Evolutionary conservation across 2,329 filamentous ascomycete genomes (phyloP), one percentile per base, ranked within the genome.

Genomic region (Cladosporium sp.): DNA sequence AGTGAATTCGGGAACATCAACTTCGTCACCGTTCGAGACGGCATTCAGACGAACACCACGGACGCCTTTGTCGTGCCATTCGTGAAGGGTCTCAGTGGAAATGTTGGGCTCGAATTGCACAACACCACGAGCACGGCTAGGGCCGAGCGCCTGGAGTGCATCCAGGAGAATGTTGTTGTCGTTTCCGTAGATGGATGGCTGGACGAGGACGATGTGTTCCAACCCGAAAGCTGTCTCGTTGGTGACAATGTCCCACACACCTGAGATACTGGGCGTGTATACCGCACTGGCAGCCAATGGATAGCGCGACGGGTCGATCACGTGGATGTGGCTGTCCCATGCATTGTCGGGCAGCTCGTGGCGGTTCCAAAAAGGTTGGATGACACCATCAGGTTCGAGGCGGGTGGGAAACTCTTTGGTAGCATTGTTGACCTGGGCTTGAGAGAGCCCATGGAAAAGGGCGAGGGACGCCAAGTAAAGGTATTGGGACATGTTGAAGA

Each of bases 91-190:
- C 1, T 66, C 56, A 2, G 50, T 19, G 1, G 66, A 58, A 2
- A 69, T 71, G 2, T 54, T 64, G 0, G 79, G 75, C 50, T 83
- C 76, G 56, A 84, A 75, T 6, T 72, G 70, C 2, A 84, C 77
- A 6, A 84, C 75, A 2, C 72, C 82, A 38, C 80, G 69, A 7
- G 72, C 79, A 33, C 71, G 69, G 12, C 62, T 60, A 0, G 75
- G 70, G 0, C 79, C 79, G 2, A 84, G 62, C 9, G 61, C 62
- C 6, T 62, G 59, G 11, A 84, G 67, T 0, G 78, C 78, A 38
- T 79, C 74, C 11, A 84, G 69, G 3, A 83, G 65, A 58, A 78
- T 82, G 0, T 72, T 69, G 57, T 85, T 84, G 63, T 84, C 79
- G 46, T 71, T 68, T 19, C 77, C 79, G 60, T 84, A 84, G 45